These are phyloP conservation scores for Globisporangium orthogonon DNA, from an alignment of 352 stramenopile species.

Conservation along the genomic window DNA sequence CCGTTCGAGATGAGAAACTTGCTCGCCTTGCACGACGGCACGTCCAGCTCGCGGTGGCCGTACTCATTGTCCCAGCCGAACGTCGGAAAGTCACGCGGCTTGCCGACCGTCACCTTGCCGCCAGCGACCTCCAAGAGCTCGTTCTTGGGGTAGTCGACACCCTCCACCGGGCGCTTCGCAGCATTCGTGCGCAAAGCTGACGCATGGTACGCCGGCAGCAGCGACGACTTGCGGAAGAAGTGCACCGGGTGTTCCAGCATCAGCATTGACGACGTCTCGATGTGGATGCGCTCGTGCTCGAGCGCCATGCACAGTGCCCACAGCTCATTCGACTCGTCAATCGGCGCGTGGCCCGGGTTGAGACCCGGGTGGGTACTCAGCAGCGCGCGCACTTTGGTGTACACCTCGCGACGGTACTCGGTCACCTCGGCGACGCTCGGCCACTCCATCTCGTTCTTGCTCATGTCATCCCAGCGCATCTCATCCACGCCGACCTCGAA, in stretches of 20 bases:
- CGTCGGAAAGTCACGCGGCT: conserved; percentile 88
- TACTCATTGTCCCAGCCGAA: conserved; percentile 99
- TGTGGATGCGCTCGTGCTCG: conserved; percentile 97
- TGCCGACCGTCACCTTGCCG: conserved; percentile 79
- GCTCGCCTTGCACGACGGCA: conserved; percentile 85
- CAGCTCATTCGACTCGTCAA: conserved; percentile 80
- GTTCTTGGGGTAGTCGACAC: conserved; percentile 88
- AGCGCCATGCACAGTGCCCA: conserved; percentile 94
- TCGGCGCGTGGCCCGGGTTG: conserved; percentile 63
- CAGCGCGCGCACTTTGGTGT: conserved; percentile 80
- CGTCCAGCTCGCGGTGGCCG: conserved; percentile 79
- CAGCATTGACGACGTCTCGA: conserved; percentile 96
- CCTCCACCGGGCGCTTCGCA: conserved; percentile 51
- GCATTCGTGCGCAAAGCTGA: conserved; percentile 28
- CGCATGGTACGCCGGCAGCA: conserved; percentile 85
- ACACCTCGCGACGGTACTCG: conserved; percentile 90
- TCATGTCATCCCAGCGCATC: conserved; percentile 98
- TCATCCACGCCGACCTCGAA: conserved; percentile 98
- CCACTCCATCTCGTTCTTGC: conserved; percentile 95
- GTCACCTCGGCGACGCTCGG: conserved; percentile 87
- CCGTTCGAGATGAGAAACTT: conserved; percentile 95
- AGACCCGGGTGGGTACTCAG: conserved; percentile 87
- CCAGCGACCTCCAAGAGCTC: conserved; percentile 77
- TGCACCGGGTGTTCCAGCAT: conserved; percentile 90
- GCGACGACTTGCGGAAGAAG: conserved; percentile 79